Evolutionary conservation across 805 yeast genomes (phyloP), one percentile per base, ranked within the genome.

Genomic region (Millerozyma acaciae): DNA sequence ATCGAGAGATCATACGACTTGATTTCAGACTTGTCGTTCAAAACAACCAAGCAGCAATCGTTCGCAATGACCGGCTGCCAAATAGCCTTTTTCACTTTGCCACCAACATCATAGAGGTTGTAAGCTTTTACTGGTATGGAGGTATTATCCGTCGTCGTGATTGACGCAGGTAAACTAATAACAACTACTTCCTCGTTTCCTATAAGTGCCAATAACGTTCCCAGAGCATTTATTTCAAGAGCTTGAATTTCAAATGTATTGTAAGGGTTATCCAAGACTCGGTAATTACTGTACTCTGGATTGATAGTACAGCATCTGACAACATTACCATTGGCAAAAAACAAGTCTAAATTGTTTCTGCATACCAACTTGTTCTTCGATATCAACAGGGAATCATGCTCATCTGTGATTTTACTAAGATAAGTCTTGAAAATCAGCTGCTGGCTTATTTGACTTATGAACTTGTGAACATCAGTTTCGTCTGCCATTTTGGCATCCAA

Each of bases 151-250:
- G 28, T 32, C 8, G 34, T 25, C 13, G 39, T 21, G 4, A 37
- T 14, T 22, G 44, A 18, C 8, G 53, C 23, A 5, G 73, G 72
- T 15, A 68, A 42, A 5, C 50, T 33, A 7, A 51, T 43, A 4
- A 68, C 57, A 5, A 47, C 42, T 4, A 71, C 34, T 9, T 50
- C 45, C 4, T 32, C 7, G 1, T 44, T 49, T 4, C 72, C 67
- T n/a, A 61, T 50, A 3, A 63, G 44, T 2, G 75, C 77, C 31
- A 76, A 37, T 4, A 67, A 50, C 0, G 66, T 57, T 4, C 71
- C 76, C 22, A 63, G 47, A 4, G 46, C 35, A 46, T 75, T 75
- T 33, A 70, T 37, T 14, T 45, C 45, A 14, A 75, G 31, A 0
- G 55, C 53, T 3, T 43, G 38, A 18, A 72, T 63, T 13, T 49